phyloP scores from a whole-genome alignment of 164 flowering plant genomes.

The Stephania japonica region DNA sequence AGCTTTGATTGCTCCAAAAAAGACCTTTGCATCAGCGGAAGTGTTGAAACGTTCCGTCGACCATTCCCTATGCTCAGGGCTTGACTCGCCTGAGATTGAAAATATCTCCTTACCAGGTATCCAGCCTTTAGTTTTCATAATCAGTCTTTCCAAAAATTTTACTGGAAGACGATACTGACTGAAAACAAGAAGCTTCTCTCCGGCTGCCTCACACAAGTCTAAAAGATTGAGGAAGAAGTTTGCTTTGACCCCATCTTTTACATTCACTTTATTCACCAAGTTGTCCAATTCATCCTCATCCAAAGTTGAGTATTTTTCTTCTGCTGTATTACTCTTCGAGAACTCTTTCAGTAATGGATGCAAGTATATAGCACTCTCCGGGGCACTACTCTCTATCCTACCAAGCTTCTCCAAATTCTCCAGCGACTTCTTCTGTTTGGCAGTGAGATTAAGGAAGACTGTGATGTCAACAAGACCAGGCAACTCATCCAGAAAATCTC shows the following conservation, averaged over 20 bases:
- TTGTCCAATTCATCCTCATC: constrained; percentile 30
- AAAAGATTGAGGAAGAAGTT: constrained; percentile 70
- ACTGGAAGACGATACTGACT: constrained; percentile 75
- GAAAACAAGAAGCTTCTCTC: constrained; percentile 79
- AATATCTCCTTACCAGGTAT: constrained; percentile 55
- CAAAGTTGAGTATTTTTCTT: constrained; percentile 14
- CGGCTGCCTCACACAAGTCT: constrained; percentile 53
- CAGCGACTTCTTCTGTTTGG: constrained; percentile 40
- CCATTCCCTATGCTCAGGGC: constrained; percentile 47
- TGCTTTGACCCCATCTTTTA: constrained; percentile 74
- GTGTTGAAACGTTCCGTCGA: constrained; percentile 67
- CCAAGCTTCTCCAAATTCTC: constrained; percentile 31
- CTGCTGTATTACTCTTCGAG: constrained; percentile 24
- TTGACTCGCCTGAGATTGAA: constrained; percentile 69
- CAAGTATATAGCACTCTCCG: constrained; percentile 59
- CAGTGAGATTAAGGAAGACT: constrained; percentile 48
- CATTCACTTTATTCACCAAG: constrained; percentile 37
- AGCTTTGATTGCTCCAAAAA: constrained; percentile 86
- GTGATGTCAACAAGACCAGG: constrained; percentile 86
- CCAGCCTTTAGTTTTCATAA: constrained; percentile 49
- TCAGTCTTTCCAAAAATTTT: constrained; percentile 65
- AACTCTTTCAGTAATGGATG: constrained; percentile 54
- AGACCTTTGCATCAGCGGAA: constrained; percentile 66
- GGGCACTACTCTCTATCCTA: constrained; percentile 50
- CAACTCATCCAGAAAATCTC: constrained; percentile 83